Percentiles rank a stretch among this genome's conserved stretches.
Evolutionary conservation across 352 stramenopile species (phyloP).

Genomic region (Halophytophthora batemanensis): DNA sequence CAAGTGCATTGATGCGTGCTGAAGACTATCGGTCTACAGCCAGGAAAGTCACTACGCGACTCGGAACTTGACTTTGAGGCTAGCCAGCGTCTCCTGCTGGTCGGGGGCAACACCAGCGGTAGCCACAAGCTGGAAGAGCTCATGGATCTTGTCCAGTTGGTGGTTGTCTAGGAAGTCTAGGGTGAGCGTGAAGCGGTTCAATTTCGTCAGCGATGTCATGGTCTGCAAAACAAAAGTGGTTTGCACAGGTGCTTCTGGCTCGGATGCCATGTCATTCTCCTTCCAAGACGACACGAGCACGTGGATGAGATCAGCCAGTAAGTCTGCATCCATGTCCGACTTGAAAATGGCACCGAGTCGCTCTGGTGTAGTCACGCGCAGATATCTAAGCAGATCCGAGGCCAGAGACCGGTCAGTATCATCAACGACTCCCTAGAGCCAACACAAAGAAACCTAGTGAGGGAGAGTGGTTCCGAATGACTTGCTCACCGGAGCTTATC

Average conservation of each 20-base stretch:
- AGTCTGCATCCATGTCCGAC: slow-evolving; percentile 65
- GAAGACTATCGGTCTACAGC: not conserved
- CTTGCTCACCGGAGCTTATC: slow-evolving; percentile 47
- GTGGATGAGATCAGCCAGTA: slow-evolving; percentile 64
- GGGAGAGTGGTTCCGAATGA: not conserved
- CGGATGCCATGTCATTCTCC: slow-evolving; percentile 1
- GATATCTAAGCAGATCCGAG: slow-evolving; percentile 32
- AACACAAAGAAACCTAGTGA: not conserved
- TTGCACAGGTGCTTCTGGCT: slow-evolving; percentile 9
- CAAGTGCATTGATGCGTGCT: not conserved
- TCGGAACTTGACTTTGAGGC: slow-evolving; percentile 20
- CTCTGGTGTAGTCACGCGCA: slow-evolving; percentile 48
- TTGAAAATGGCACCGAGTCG: slow-evolving; percentile 56
- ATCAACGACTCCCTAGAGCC: not conserved
- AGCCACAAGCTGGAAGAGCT: slow-evolving; percentile 24
- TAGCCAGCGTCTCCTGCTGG: slow-evolving; percentile 9
- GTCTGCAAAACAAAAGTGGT: slow-evolving; percentile 33
- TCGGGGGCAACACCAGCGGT: not conserved
- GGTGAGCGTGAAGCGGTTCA: slow-evolving; percentile 52
- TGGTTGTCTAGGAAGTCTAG: slow-evolving; percentile 73
- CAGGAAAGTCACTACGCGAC: slow-evolving; percentile 1
- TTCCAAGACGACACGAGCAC: slow-evolving; percentile 37
- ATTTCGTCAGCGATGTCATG: slow-evolving; percentile 43
- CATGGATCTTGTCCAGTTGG: slow-evolving; percentile 43
- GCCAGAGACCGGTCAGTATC: no score